Conservation (phyloP, 2,329 filamentous ascomycete species). For the Penicillium sumatraense region DNA sequence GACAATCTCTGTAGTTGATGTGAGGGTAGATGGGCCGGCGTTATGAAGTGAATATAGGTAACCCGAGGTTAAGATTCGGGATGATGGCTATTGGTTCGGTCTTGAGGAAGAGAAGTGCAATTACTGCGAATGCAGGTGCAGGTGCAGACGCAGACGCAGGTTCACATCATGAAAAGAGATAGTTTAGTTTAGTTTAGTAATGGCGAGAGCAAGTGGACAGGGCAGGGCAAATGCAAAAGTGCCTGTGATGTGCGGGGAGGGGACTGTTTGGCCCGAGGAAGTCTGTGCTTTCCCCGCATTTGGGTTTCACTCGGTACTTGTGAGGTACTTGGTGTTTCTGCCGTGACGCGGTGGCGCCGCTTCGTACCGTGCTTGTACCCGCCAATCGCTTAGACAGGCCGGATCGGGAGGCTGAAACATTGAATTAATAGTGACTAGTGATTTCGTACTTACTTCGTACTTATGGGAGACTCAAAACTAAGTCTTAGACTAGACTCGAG, state of each 20-base stretch:
- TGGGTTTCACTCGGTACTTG: conserved; percentile 6
- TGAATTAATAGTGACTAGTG: background rate
- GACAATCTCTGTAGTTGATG: too few relatives aligned
- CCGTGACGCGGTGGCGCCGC: background rate
- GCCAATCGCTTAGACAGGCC: background rate
- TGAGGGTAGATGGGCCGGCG: too few relatives aligned
- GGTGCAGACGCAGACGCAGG: background rate
- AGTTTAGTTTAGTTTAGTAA: too few relatives aligned
- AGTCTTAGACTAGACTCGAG: too few relatives aligned
- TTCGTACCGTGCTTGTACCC: background rate
- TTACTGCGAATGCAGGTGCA: too few relatives aligned
- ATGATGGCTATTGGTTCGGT: background rate
- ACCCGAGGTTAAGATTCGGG: background rate
- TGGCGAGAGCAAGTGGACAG: too few relatives aligned
- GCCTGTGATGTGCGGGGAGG: background rate
- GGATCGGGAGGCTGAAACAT: background rate
- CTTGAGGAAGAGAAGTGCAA: background rate
- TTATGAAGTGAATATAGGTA: background rate
- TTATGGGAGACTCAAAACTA: too few relatives aligned
- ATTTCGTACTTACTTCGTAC: background rate
- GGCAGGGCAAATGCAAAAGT: background rate
- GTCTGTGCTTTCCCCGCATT: conserved; percentile 31
- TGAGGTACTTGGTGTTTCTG: background rate
- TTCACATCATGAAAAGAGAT: background rate
- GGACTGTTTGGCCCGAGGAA: background rate